Evolutionary conservation across 768 basidiomycete species (phyloP), one percentile per base, ranked within the genome.

Genomic region (Tricholoma furcatifolium): DNA sequence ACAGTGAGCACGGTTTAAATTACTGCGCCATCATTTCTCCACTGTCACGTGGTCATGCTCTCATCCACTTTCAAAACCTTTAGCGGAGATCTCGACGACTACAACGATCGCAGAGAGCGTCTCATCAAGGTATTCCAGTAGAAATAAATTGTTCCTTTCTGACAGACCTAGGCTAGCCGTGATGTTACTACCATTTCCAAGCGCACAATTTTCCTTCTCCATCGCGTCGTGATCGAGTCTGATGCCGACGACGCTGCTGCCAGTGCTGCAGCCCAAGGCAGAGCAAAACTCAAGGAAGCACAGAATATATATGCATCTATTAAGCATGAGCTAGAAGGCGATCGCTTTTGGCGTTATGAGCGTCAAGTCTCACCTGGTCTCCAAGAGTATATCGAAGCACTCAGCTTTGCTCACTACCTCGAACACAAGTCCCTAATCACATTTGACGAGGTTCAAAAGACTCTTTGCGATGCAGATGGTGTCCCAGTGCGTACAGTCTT

Each of bases 381-480:
- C 24, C 94, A 98, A 68, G 97, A 98, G 71, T 98, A 93, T 70
- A 91, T 98, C 57, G 97, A 98, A 68, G 94, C 91, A 1, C 72
- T 93, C 51, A 88, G 91, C 61, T 94, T 98, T 65, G 79, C 90
- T 0, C 82, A 94, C 67, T 98, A 90, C 65, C 79, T 96, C 45
- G 82, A 90, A 53, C 73, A 85, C 58, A 77, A 79, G 30, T 67
- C 77, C 2, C 72, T 97, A 50, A 81, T 97, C 50, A 76, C 85
- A 4, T 88, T 81, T 58, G 65, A 74, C 20, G 77, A 87, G 58
- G 87, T 91, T 15, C 88, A 93, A 62, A 59, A 71, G 12, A 75
- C 83, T 0, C 69, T 97, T 32, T 77, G 74, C 24, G 84, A 86
- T 65, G 70, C 77, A 2, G 69, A 82, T 21, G 88, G 87, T 15